These are phyloP conservation scores for Chamaenerion angustifolium DNA, from an alignment of 345 rosid species.

Conservation along the genomic window DNA sequence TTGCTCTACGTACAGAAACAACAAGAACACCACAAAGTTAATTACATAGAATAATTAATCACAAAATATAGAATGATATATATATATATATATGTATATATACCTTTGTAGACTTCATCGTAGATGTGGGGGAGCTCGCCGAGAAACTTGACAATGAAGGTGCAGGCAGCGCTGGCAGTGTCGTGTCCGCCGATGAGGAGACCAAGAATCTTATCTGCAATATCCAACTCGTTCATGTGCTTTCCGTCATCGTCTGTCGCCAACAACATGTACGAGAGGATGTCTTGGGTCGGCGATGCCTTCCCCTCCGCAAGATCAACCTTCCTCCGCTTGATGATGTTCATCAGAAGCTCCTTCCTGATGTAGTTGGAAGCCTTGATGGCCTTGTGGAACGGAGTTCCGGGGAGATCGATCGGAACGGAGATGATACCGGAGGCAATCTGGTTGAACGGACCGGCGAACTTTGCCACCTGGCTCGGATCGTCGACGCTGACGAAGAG, in stretches of 20 bases:
- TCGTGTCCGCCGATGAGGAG: slow-evolving; percentile 4
- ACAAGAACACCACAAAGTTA: too few relatives aligned
- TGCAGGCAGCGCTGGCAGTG: slow-evolving; percentile 4
- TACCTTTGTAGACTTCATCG: slow-evolving; percentile 4
- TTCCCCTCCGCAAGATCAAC: slow-evolving; percentile 4
- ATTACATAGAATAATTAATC: too few relatives aligned
- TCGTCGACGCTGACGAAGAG: slow-evolving; percentile 5
- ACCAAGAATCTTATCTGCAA: slow-evolving; percentile 5
- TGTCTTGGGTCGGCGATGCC: slow-evolving; percentile 3
- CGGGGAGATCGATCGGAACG: slow-evolving; percentile 1
- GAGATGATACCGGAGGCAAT: slow-evolving; percentile 1
- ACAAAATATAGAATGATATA: too few relatives aligned
- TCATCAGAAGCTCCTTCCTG: slow-evolving; percentile 1
- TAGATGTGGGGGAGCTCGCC: slow-evolving; percentile 7
- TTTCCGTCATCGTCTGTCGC: slow-evolving; percentile 1
- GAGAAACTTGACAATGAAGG: slow-evolving; percentile 6
- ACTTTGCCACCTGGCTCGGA: not conserved
- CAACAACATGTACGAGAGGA: not conserved
- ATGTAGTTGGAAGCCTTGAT: slow-evolving; percentile 9
- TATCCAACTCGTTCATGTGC: slow-evolving; percentile 4
- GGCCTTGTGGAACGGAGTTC: slow-evolving; percentile 1
- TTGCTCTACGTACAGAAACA: slow-evolving; percentile 4
- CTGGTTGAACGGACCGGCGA: not conserved
- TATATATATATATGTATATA: not conserved
- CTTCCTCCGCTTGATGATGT: slow-evolving; percentile 6